Evolutionary conservation across 148 eudicot genomes (phyloP).

Genomic region (Heliamphora exappendiculata): DNA sequence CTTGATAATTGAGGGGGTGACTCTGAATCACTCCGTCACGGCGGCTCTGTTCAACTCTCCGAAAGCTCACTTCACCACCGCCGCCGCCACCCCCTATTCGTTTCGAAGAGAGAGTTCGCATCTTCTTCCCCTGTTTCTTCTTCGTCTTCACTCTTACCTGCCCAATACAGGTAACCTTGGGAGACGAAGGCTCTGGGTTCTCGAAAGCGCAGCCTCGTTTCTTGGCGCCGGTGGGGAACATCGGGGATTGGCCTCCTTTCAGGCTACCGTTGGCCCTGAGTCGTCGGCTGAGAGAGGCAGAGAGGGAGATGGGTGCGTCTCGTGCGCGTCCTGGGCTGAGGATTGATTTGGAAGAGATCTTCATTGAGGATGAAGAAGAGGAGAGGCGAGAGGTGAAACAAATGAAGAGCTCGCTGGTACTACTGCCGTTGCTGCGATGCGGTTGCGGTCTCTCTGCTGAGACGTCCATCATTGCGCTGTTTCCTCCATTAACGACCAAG

Average conservation of each 20-base stretch:
- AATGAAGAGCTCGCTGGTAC: constrained; percentile 36
- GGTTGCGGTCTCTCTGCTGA: constrained; percentile 26
- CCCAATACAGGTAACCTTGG: constrained; percentile 91
- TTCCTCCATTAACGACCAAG: not conserved
- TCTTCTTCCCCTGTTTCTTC: constrained; percentile 68
- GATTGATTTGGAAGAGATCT: constrained; percentile 42
- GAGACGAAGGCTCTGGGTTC: constrained; percentile 82
- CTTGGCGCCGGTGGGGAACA: constrained; percentile 41
- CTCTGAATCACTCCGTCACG: constrained; percentile 5
- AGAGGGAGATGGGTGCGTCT: constrained; percentile 30
- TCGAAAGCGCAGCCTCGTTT: constrained; percentile 47
- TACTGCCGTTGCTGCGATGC: constrained; percentile 18
- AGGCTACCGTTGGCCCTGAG: constrained; percentile 50
- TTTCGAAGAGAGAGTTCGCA: constrained; percentile 38
- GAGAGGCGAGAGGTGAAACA: constrained; percentile 55
- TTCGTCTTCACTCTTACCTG: constrained; percentile 80
- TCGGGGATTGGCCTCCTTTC: constrained; percentile 48
- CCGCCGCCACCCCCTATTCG: constrained; percentile 26
- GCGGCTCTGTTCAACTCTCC: constrained; percentile 28
- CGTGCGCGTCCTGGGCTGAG: constrained; percentile 40
- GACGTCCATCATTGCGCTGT: constrained; percentile 22
- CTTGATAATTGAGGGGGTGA: constrained; percentile 8
- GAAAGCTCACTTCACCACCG: constrained; percentile 41
- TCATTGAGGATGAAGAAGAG: constrained; percentile 36
- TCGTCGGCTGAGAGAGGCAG: constrained; percentile 55